phyloP scores from a whole-genome alignment of 805 yeast species.

The Metschnikowia colocasiae region DNA sequence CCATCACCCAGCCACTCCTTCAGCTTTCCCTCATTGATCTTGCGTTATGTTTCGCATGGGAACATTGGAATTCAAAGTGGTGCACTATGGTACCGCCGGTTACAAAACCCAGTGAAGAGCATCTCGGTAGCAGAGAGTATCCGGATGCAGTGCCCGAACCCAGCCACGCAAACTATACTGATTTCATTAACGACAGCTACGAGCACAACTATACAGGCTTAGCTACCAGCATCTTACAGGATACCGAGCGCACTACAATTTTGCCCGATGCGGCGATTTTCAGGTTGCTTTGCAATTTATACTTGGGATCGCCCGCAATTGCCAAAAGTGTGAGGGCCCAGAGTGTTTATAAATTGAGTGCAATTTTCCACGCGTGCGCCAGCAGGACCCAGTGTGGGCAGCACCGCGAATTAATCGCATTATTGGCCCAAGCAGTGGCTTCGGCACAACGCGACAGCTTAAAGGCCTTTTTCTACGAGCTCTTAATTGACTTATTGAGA shows the following conservation, averaged over 20 bases:
- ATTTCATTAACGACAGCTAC: conserved; percentile 1
- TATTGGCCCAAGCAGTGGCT: conserved; percentile 12
- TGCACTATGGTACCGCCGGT: conserved; percentile 5
- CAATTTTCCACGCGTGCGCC: conserved; percentile 15
- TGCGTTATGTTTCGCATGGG: conserved; percentile 13
- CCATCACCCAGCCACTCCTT: conserved; percentile 8
- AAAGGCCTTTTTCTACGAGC: conserved; percentile 16
- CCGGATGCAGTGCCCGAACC: not conserved
- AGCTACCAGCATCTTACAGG: not conserved
- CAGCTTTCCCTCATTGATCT: conserved; percentile 13
- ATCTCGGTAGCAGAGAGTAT: not conserved
- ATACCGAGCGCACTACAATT: not conserved
- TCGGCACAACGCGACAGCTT: conserved; percentile 12
- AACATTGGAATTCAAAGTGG: conserved; percentile 16
- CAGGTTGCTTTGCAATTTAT: conserved; percentile 16
- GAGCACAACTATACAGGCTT: conserved; percentile 1
- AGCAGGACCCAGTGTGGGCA: conserved; percentile 11
- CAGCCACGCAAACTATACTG: not conserved
- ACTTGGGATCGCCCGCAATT: conserved; percentile 13
- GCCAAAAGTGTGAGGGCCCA: conserved; percentile 8
- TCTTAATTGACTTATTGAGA: conserved; percentile 11
- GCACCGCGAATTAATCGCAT: conserved; percentile 12
- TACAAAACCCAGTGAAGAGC: conserved; percentile 4
- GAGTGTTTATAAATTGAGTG: conserved; percentile 9
- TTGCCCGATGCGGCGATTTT: conserved; percentile 9